phyloP scores from a whole-genome alignment of 495 filamentous ascomycete species.

The Letharia columbiana region DNA sequence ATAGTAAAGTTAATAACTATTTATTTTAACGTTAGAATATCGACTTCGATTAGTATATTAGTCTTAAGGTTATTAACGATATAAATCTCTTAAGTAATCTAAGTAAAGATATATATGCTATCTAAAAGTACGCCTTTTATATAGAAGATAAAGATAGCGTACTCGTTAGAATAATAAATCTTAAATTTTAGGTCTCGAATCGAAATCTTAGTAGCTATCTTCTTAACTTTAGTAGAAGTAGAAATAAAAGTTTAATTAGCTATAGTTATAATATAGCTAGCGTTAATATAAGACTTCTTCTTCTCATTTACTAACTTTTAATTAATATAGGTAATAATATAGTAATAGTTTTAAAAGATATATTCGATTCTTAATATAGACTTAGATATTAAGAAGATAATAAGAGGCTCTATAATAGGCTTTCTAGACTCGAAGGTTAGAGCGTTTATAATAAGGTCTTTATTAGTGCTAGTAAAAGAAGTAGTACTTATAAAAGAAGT shows the following conservation, averaged over 20 bases:
- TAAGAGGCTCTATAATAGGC: not conserved
- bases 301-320: not conserved
- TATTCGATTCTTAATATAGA: not conserved
- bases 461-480: too few species aligned
- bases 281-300: not conserved
- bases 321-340: not conserved
- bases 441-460: not conserved
- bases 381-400: not conserved
- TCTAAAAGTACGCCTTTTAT: not conserved
- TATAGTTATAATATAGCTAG: not conserved
- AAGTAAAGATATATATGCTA: not conserved
- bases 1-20: slow-evolving; percentile 7
- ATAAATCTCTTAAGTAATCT: not conserved
- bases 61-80: not conserved
- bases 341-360: not conserved
- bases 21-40: slow-evolving; percentile 1
- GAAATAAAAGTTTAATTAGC: not conserved
- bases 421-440: not conserved
- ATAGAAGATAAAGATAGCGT: not conserved
- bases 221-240: not conserved
- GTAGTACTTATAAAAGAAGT: too few species aligned
- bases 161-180: not conserved
- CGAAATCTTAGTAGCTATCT: not conserved
- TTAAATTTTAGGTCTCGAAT: not conserved
- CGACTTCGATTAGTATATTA: not conserved